Base-by-base conservation (phyloP, 331 rosid genomes). In the Rhamnella rubrinervis region DNA sequence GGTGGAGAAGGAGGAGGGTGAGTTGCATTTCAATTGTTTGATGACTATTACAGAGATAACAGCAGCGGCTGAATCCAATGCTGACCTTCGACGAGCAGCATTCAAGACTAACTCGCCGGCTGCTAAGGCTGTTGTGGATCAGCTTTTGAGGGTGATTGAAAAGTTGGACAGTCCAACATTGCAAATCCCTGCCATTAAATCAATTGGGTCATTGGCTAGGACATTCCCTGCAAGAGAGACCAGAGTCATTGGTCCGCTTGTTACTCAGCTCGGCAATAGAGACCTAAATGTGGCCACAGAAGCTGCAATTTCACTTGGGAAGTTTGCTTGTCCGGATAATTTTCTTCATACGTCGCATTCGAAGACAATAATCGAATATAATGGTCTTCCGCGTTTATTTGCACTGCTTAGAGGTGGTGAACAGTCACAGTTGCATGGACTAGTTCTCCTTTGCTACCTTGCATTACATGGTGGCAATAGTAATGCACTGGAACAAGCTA, bases 21-120 rank as follows among this genome's bases (percentile, higher is more conserved):
- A 85, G 77, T 77, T 88, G 81, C 96, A 82, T 62, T 65, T 8
- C 72, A 88, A 90, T 75, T 90, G 92, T 80, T 83, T 93, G 88
- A 90, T 88, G 95, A 85, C 93, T 13, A 74, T 90, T 53, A 87
- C 80, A 88, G 97, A 90, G 96, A 87, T 93, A 68, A 66, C 96
- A 0, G 87, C 82, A 21, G 92, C 95, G 0, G 98, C 97, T 0
- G 96, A 93, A 58, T 78, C 70, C n/a, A 87, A 81, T 77, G 78
- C 91, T 8, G 98, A 88, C 41, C 91, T 93, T 67, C 83, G 96
- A 13, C 82, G 96, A 1, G 90, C 95, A 1, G 96, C 98, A 0
- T 93, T 93, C 50, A 93, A 87, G 86, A 84, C 85, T 0, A 91
- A 84, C 60, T 90, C 97, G 4, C 96, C 85, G 0, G 89, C 96